Percentiles rank a stretch among this genome's conserved stretches.
Conservation (phyloP, 2,329 filamentous ascomycete species). For the Fusarium duplospermum region DNA sequence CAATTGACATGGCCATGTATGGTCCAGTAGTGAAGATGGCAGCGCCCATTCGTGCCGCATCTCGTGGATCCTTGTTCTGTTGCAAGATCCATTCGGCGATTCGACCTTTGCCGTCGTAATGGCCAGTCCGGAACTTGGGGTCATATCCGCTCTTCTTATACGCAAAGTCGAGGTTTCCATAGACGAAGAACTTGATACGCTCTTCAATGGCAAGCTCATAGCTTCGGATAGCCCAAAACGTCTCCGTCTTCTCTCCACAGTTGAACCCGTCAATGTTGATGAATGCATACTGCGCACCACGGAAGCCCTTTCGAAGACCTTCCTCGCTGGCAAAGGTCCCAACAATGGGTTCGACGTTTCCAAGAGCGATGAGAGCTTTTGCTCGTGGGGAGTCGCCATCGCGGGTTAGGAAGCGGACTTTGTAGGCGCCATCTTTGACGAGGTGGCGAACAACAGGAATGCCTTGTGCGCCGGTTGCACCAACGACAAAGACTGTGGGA, state of each 20-base stretch:
- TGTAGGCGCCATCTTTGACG: background rate
- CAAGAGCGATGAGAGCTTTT: background rate
- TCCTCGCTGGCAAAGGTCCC: background rate
- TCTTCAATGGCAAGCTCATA: slow-evolving; percentile 23
- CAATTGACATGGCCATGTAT: slow-evolving; percentile 19
- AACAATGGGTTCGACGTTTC: background rate
- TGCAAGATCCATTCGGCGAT: slow-evolving; percentile 58
- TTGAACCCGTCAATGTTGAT: background rate
- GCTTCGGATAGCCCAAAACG: slow-evolving; percentile 1
- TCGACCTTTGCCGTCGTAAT: slow-evolving; percentile 61
- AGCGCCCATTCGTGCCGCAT: slow-evolving; percentile 3
- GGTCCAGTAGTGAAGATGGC: slow-evolving; percentile 17
- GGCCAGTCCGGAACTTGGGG: slow-evolving; percentile 57
- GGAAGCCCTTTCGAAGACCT: background rate
- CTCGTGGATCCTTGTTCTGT: slow-evolving; percentile 39
- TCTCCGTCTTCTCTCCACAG: slow-evolving; percentile 26
- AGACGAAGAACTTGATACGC: slow-evolving; percentile 55
- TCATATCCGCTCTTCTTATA: slow-evolving; percentile 61
- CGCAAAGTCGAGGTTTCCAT: slow-evolving; percentile 61
- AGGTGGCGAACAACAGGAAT: background rate
- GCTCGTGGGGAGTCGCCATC: background rate
- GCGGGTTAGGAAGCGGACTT: background rate
- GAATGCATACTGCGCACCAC: background rate
- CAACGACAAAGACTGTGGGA: background rate
- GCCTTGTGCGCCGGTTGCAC: background rate